These are phyloP conservation scores for Boletus coccyginus DNA, from an alignment of 768 basidiomycete genomes.

Conservation along the genomic window DNA sequence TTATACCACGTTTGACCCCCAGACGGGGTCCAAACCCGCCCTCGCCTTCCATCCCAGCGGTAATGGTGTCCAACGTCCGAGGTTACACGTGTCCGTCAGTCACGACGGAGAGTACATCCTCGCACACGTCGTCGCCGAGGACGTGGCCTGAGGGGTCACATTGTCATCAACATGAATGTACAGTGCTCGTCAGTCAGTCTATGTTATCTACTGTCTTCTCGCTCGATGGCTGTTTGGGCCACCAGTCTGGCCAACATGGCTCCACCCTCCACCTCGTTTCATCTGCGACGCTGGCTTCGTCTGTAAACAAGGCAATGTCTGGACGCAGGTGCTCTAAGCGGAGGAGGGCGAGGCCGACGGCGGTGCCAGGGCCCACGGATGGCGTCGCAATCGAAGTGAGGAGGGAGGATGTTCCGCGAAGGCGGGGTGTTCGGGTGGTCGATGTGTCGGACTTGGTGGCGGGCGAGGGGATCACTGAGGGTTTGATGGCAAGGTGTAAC, in stretches of 20 bases:
- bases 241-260: slow-evolving; percentile 71
- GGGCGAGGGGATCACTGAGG: slow-evolving; percentile 4
- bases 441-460: slow-evolving; percentile 27
- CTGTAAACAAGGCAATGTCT: slow-evolving; percentile 20
- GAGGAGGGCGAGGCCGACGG: slow-evolving; percentile 75
- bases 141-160: slow-evolving; percentile 3
- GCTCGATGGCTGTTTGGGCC: slow-evolving; percentile 38
- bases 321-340: slow-evolving; percentile 63
- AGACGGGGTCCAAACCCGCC: slow-evolving; percentile 40
- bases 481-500: slow-evolving; percentile 28
- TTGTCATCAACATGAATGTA: not conserved
- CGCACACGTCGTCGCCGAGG: slow-evolving; percentile 63
- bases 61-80: not conserved
- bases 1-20: slow-evolving; percentile 37
- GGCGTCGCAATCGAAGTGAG: slow-evolving; percentile 49
- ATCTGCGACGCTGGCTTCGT: slow-evolving; percentile 11
- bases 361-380: slow-evolving; percentile 21
- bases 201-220: slow-evolving; percentile 17
- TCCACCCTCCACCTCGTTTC: slow-evolving; percentile 40
- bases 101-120: slow-evolving; percentile 81
- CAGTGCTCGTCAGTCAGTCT: slow-evolving; percentile 18
- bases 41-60: slow-evolving; percentile 30
- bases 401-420: slow-evolving; percentile 73
- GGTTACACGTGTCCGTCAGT: slow-evolving; percentile 68
- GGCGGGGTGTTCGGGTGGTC: slow-evolving; percentile 43